Base-by-base conservation (phyloP, 2,329 filamentous ascomycete genomes). In the Trichoderma breve region DNA sequence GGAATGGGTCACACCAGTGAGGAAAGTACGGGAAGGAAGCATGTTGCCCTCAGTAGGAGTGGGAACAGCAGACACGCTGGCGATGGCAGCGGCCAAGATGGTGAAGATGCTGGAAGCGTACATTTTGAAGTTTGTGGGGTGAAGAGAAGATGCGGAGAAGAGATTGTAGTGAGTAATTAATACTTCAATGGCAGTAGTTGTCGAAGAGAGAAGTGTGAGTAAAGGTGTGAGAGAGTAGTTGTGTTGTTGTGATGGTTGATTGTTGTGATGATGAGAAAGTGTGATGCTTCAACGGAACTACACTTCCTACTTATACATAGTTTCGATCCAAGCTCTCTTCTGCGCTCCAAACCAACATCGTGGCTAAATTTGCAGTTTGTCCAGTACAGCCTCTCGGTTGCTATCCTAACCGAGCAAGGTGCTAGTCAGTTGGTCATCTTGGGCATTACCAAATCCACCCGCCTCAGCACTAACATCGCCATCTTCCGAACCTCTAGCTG, bases 81-180 rank as follows among this genome's bases (percentile, higher is more conserved):
- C 47, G 39, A 71, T 53, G n/a, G 65, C 51, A 55, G 64, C 72
- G 47, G 71, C 30, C 34, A 66, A 30, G 64, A 72, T 51, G 21
- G 62, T 26, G 34, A 73, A 64, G 47, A 36, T 58, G 28, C 51
- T 62, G 72, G 58, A 21, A 43, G 70, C 63, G 30, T 55, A 21
- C 72, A 73, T 73, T 43, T 73, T 73, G 70, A 57, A 36, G 63
- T 36, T n/a, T 51, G 43, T 21, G 43, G 43, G 18, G 43, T 51
- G 43, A 12, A 43, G 15, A 39, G 43, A 21, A 21, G 4, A 51
- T 51, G 43, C n/a, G 47, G 47, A 53, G 47, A 24, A 24, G 47
- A 51, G 47, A 53, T 53, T 53, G n/a, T 61, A 21, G 66, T 51
- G n/a, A 21, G 43, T 47, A 47, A 47, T 47, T 21, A n/a, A 47